Percentiles rank a stretch among this genome's conserved stretches.
These are phyloP conservation scores for Catunica adiposa DNA, from an alignment of 2,329 filamentous ascomycete species.

Conservation along the genomic window DNA sequence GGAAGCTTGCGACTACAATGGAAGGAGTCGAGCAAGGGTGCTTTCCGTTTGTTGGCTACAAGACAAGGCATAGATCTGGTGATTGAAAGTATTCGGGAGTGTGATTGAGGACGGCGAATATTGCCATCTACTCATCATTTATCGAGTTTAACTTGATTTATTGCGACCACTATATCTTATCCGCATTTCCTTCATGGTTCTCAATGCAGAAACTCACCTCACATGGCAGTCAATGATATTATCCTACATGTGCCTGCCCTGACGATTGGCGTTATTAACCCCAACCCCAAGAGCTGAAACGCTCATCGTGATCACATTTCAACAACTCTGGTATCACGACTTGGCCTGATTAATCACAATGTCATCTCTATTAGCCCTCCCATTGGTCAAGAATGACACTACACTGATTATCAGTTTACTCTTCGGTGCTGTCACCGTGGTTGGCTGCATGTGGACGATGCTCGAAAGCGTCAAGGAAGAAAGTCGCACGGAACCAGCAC, in stretches of 20 bases:
- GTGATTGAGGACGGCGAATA: too few relatives aligned
- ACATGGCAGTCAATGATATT: too few relatives aligned
- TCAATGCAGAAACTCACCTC: too few relatives aligned
- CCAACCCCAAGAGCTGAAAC: not conserved
- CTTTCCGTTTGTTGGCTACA: too few relatives aligned
- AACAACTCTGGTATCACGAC: not conserved
- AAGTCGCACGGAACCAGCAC: constrained; percentile 47
- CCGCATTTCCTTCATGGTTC: too few relatives aligned
- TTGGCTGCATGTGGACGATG: constrained; percentile 39
- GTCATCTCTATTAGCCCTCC: constrained; percentile 8
- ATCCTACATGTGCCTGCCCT: not conserved
- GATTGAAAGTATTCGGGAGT: too few relatives aligned
- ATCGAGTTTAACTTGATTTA: too few relatives aligned
- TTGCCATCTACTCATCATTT: too few relatives aligned
- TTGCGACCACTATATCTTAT: too few relatives aligned
- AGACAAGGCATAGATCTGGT: too few relatives aligned
- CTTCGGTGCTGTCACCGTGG: constrained; percentile 41
- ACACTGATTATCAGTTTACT: constrained; percentile 36
- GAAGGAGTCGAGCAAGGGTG: too few relatives aligned
- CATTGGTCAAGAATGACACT: constrained; percentile 32
- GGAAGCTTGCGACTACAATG: too few relatives aligned
- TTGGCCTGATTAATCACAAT: not conserved
- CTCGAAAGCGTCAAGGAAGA: constrained; percentile 45
- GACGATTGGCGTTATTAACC: not conserved
- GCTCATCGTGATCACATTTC: not conserved